Evolutionary conservation across 1,139 yeast species (phyloP).

Genomic region (Meyerozyma carpophila): DNA sequence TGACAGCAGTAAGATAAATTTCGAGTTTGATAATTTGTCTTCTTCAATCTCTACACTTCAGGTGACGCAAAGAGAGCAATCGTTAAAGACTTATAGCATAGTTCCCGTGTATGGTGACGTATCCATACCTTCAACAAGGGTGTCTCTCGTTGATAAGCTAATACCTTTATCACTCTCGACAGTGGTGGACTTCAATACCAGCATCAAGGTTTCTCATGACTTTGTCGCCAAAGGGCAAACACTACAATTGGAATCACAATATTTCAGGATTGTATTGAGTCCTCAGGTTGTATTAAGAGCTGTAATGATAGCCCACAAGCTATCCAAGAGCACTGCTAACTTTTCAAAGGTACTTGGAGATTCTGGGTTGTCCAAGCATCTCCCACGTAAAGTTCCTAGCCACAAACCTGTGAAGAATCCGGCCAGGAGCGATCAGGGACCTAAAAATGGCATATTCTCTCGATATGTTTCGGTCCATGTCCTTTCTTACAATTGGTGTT

Average conservation of each 20-base stretch:
- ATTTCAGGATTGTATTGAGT: conserved; percentile 52
- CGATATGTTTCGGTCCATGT: conserved; percentile 50
- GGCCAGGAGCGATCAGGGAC: no score
- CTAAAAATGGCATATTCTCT: conserved; percentile 7
- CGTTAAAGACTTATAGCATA: not conserved
- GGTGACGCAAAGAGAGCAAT: not conserved
- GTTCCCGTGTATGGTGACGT: conserved; percentile 36
- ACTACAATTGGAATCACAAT: conserved; percentile 54
- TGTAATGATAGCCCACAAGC: conserved; percentile 17
- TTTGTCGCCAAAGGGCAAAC: conserved; percentile 26
- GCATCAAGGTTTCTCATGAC: conserved; percentile 33
- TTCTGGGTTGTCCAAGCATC: not conserved
- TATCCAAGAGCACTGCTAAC: not conserved
- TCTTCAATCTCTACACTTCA: conserved; percentile 4
- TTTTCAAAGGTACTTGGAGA: not conserved
- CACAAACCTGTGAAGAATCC: no score
- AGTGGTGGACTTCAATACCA: conserved; percentile 36
- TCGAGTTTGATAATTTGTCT: conserved; percentile 23
- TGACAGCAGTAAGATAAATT: conserved; percentile 27
- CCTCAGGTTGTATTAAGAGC: conserved; percentile 44
- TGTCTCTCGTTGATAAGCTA: conserved; percentile 30
- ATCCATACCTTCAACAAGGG: conserved; percentile 34
- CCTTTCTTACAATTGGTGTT: conserved; percentile 59
- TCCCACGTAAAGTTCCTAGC: conserved; percentile 1
- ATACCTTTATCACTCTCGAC: conserved; percentile 43